Conservation (phyloP, 805 yeast genomes). For the Candida glaebosa region DNA sequence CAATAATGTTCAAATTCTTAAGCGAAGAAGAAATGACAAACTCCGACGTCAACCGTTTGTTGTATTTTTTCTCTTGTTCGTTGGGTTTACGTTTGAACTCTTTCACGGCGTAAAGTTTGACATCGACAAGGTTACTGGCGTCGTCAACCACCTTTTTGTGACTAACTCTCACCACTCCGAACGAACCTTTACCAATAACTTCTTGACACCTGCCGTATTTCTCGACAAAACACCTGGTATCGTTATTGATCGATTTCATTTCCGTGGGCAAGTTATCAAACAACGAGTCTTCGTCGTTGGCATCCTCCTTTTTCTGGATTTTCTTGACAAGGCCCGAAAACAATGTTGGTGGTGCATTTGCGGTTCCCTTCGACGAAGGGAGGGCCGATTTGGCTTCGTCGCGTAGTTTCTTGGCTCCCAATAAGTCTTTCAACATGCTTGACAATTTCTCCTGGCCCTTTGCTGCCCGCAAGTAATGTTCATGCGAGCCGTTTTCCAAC, state of each 20-base stretch:
- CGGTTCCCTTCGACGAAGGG: slow-evolving; percentile 23
- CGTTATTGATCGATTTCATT: slow-evolving; percentile 13
- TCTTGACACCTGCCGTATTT: slow-evolving; percentile 95
- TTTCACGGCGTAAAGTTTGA: slow-evolving; percentile 75
- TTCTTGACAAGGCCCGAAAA: slow-evolving; percentile 61
- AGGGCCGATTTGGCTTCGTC: slow-evolving; percentile 73
- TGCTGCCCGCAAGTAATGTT: slow-evolving; percentile 72
- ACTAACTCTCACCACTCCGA: slow-evolving; percentile 87
- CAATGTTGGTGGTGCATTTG: slow-evolving; percentile 58
- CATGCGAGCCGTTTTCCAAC: slow-evolving; percentile 71
- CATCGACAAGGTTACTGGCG: slow-evolving; percentile 27
- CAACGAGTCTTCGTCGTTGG: background rate
- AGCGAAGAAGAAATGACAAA: slow-evolving; percentile 78
- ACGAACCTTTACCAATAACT: slow-evolving; percentile 89
- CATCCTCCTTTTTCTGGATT: background rate
- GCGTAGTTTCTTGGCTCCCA: slow-evolving; percentile 70
- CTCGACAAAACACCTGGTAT: slow-evolving; percentile 64
- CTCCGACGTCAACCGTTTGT: slow-evolving; percentile 73
- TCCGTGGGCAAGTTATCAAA: background rate
- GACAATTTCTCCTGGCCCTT: slow-evolving; percentile 75
- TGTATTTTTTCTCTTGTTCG: slow-evolving; percentile 64
- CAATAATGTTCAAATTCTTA: slow-evolving; percentile 73
- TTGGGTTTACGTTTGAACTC: slow-evolving; percentile 66
- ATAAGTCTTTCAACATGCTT: slow-evolving; percentile 69
- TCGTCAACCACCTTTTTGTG: slow-evolving; percentile 54